Evolutionary conservation across 805 yeast species (phyloP), one percentile per base, ranked within the genome.

Genomic region (Sugiyamaella floridensis): DNA sequence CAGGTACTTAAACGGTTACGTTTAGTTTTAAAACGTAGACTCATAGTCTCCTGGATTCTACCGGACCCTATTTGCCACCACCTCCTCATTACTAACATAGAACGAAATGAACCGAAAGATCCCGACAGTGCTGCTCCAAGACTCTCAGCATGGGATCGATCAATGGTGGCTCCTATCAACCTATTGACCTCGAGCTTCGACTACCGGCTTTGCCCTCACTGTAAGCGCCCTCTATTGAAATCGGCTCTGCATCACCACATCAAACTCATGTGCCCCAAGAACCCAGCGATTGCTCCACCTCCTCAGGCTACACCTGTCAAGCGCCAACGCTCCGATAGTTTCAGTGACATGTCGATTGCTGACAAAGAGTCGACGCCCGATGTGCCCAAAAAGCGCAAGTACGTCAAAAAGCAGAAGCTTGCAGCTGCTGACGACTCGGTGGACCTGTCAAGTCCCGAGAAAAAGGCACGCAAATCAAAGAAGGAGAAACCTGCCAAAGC

Each of bases 151-250:
- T 55, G 62, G 60, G 71, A 66, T 48, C 57, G 64, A 34, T 40
- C 55, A 9, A 52, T 59, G 40, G 55, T 67, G 34, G 58, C 63
- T 2, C 50, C 60, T 7, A 47, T 55, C 20, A 61, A 63, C 46
- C 61, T 64, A 7, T 51, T 66, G 44, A 49, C 58, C 6, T 56
- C 68, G 2, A 60, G 58, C 10, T 54, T 62, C 50, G 60, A 58
- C 45, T 62, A 63, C 43, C 51, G 49, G 19, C 32, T 67, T 8
- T 68, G 71, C 47, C 55, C 60, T 15, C 59, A 55, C 42, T 68
- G 71, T 50, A 22, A 50, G 5, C 58, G 70, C 44, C 71, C 71
- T 0, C 26, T 59, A 20, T 49, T 67, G 12, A 55, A 47, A 20
- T 44, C 54, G 2, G 60, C 60, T 22, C 40, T 63, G 40, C 51